phyloP scores from a whole-genome alignment of 176 grass and related monocot species.

The Chloris gayana region DNA sequence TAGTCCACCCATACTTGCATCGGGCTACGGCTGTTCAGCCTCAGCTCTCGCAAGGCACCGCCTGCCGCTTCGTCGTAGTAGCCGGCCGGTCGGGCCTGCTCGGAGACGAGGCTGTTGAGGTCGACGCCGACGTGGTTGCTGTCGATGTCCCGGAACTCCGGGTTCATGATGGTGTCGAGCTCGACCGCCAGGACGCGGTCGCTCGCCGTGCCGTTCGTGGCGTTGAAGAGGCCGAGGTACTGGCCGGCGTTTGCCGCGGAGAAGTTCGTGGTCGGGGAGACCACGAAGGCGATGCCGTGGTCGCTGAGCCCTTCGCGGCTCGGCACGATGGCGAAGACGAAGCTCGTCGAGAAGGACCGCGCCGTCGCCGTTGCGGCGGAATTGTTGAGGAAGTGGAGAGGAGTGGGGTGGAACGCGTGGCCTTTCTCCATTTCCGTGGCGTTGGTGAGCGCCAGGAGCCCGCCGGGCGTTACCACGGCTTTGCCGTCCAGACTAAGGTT shows the following conservation, averaged over 20 bases:
- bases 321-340: slow-evolving; percentile 30
- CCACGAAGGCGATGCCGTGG: slow-evolving; percentile 30
- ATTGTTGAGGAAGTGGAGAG: slow-evolving; percentile 15
- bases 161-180: slow-evolving; percentile 48
- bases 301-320: neutral
- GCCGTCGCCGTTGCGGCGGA: neutral
- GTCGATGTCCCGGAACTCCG: slow-evolving; percentile 36
- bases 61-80: slow-evolving; percentile 23
- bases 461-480: slow-evolving; percentile 7
- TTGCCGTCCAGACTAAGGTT: slow-evolving; percentile 22
- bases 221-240: neutral
- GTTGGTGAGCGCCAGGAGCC: slow-evolving; percentile 42
- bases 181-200: slow-evolving; percentile 46
- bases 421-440: slow-evolving; percentile 8
- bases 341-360: slow-evolving; percentile 25
- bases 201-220: neutral
- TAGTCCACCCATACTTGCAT: slow-evolving; percentile 65
- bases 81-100: neutral
- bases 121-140: slow-evolving; percentile 53
- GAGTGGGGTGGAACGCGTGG: slow-evolving; percentile 29
- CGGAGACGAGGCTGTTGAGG: slow-evolving; percentile 40
- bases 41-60: neutral
- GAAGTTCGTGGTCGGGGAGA: slow-evolving; percentile 22
- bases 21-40: slow-evolving; percentile 24
- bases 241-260: slow-evolving; percentile 23